Base-by-base conservation (phyloP, 495 filamentous ascomycete species). In the Lepidopterella palustris region DNA sequence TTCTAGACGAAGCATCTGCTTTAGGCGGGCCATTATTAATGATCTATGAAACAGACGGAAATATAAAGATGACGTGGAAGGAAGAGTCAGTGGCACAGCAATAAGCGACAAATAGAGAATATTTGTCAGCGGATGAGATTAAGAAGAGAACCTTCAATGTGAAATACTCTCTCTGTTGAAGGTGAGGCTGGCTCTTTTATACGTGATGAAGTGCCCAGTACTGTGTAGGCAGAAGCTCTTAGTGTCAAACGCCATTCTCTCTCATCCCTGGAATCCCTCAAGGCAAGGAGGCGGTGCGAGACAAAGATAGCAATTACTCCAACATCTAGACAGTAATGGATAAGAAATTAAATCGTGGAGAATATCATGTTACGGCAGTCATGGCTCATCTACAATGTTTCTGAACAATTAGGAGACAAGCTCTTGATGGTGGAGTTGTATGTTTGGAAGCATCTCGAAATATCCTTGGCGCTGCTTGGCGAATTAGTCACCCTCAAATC, bases 21-120 rank as follows among this genome's bases (percentile, higher is more conserved):
- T n/a, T 15, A 21, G 13, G 47, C 47, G 60, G 5, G 60, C 49
- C 60, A 63, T 63, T 28, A 3, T 28, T 5, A 21, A 13, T 27
- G 3, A 18, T 24, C 13, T 18, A 11, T 50, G 15, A 11, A 13
- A 50, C 13, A 50, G 13, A 10, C 18, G 3, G 13, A 15, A 13
- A 42, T 13, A 10, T 11, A 15, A 42, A 18, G 18, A 2, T 13
- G 18, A 18, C 31, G 35, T 11, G 35, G 13, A 35, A 35, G 13
- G 35, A 42, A 42, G 35, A 42, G 9, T 10, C 10, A 42, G 10
- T 11, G 13, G 3, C 35, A 42, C 13, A 15, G 9, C 18, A 2
- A 15, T 11, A 42, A 42, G 31, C 18, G 35, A 42, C 10, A 42
- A 13, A 42, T 11, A 4, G 13, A 42, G 10, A 10, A 42, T 5